Evolutionary conservation across 148 eudicot genomes (phyloP), one percentile per base, ranked within the genome.

Genomic region (Polygonum maritimum): DNA sequence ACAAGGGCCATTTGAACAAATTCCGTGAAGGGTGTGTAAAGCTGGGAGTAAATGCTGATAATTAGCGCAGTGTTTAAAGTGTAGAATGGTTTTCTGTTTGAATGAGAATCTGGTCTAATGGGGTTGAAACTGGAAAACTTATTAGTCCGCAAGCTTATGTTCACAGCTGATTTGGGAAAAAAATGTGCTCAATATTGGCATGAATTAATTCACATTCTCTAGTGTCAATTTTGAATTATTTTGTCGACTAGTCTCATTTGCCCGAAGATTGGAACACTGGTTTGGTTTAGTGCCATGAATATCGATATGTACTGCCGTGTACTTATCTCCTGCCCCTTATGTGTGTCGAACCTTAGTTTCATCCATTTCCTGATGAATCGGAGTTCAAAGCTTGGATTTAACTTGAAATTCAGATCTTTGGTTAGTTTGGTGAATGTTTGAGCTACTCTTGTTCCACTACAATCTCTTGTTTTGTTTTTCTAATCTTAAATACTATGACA

Each of bases 401-500:
- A 38, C 71, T 65, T 67, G 44, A 2, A 67, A 35, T 9, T 67
- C 71, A 15, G 40, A 67, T 16, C 3, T 62, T 36, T 65, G 71
- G 19, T 3, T 67, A 67, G 16, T 67, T 13, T 63, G 39, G 69
- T 35, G 9, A 16, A 67, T 65, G 18, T 65, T 67, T 13, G 71
- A 67, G 19, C 71, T 67, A 67, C 38, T 67, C 71, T 14, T 36
- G 71, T 36, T 36, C 4, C 44, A 67, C 71, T 67, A 11, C 71
- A 26, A 38, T 41, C 19, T 78, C 16, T 70, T 62, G 47, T 55
- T 75, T 31, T 51, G 3, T 33, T 44, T 44, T 48, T 48, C 19
- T 51, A 63, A 71, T 58, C 39, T 78, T 41, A 18, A 48, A 79
- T 75, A 19, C 48, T 55, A 67, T 80, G 83, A 80, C 91, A 95